Base-by-base conservation (phyloP, 2,329 filamentous ascomycete genomes). In the Alternaria novae-zelandiae region DNA sequence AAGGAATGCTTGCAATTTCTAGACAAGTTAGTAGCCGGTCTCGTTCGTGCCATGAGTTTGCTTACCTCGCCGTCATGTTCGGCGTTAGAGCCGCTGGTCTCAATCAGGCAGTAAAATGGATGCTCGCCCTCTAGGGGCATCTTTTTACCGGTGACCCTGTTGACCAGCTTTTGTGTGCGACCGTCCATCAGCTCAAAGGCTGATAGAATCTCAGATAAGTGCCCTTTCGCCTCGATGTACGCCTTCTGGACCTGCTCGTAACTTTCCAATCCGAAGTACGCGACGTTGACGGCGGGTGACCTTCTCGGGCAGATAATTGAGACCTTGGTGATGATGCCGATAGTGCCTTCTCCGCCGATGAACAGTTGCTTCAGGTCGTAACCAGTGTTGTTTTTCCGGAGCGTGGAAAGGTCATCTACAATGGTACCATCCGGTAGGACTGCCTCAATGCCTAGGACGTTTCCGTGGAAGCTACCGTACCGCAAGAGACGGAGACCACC, bases 371-470 rank as follows among this genome's bases (percentile, higher is more conserved):
- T 97, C 61, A 97, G 82, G 79, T 99, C 96, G 81, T 98, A 99
- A 26, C 96, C 96, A 2, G 96, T 99, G 83, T 99, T 99, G 86
- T 99, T 98, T 86, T 99, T 99, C 70, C 96, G 89, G 61, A 99
- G 85, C 63, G 88, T 94, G 71, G 89, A 91, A 30, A 99, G 88
- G 73, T 97, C 94, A 73, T 98, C 90, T 49, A 99, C 86, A 70
- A 99, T 87, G 7, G 94, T 97, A 57, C 96, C 96, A 77, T 99
- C 93, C 1, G 96, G 93, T 44, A 99, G 85, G 9, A 99, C 96
- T 20, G 91, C 96, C 83, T 99, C 95, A 55, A 99, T 86, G 25
- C 96, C 96, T 15, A 99, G 86, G 2, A 98, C 93, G 60, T 87
- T 97, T 21, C 96, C 96, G 81, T 99, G 96, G 68, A 99, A 84